Conservation (phyloP, 2,329 filamentous ascomycete genomes). For the Hymenoscyphus fructigenus region DNA sequence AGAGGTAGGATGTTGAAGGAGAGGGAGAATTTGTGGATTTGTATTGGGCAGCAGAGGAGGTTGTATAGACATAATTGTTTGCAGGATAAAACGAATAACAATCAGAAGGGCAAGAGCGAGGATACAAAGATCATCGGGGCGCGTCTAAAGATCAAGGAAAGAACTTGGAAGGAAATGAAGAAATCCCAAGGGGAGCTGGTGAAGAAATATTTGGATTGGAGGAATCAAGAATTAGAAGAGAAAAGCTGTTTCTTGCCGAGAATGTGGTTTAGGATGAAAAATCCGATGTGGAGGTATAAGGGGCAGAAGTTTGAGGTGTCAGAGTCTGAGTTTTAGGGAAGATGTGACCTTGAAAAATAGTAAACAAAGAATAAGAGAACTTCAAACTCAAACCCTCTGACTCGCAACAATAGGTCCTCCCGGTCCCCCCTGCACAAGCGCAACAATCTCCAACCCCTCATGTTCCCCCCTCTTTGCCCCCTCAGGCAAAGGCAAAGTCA, state of each 20-base stretch:
- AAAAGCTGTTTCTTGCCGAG: not conserved
- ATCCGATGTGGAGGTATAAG: not conserved
- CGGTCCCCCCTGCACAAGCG: slow-evolving; percentile 32
- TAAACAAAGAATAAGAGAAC: not conserved
- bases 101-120: not conserved
- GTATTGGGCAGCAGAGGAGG: not conserved
- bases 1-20: not conserved
- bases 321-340: not conserved
- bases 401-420: slow-evolving; percentile 33
- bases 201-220: not conserved
- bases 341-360: not conserved
- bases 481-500: slow-evolving; percentile 31
- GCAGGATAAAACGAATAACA: not conserved
- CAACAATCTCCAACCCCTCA: slow-evolving; percentile 32
- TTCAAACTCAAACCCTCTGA: slow-evolving; percentile 1
- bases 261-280: not conserved
- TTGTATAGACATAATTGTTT: not conserved
- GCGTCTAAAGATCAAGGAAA: not conserved
- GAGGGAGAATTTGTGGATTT: not conserved
- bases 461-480: slow-evolving; percentile 23
- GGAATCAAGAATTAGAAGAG: not conserved
- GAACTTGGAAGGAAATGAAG: not conserved
- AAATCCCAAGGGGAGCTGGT: not conserved
- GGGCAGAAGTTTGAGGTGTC: not conserved
- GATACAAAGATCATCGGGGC: not conserved